Evolutionary conservation across 2,329 filamentous ascomycete genomes (phyloP), one percentile per base, ranked within the genome.

Genomic region (Stemphylium lycopersici): DNA sequence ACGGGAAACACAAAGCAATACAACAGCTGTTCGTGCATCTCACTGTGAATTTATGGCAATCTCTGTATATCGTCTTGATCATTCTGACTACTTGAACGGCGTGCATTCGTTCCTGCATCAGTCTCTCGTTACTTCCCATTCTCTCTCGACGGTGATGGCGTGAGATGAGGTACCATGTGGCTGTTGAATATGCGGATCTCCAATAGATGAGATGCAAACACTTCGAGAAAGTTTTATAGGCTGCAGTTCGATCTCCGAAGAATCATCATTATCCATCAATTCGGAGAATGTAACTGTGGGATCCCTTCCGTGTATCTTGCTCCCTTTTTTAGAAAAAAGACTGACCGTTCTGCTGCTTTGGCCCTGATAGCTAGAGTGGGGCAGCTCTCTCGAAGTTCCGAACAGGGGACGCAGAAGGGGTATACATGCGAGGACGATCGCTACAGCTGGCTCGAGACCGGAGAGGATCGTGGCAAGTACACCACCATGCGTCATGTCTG

Each of bases 381-480:
- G 22, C 4, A 11, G 20, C 12, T 36, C 2, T 4, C 24, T 26
- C 18, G 43, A 29, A 8, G 40, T 38, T 2, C 41, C 36, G 26
- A 54, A 55, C 1, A 66, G 46, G 0, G 63, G 65, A 0, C 65
- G 59, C 16, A 65, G 15, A 10, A 66, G 60, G 1, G 63, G 63
- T 1, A 67, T 46, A 32, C 63, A 67, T 6, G 65, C 62, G 2
- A 67, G 44, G 1, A 52, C 57, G 24, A 69, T 66, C 6, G 66
- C 62, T 24, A 69, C 50, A 6, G 63, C 43, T 11, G 62, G 62
- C 31, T 67, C 62, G 26, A 68, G 57, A 8, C 55, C 60, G 2
- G 60, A 67, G 24, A 69, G 51, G 6, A 64, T 12, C 0, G 63
- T 69, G 0, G 65, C 62, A 10, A 68, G 56, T 0, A 62, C 59